Conservation (phyloP, 352 stramenopile species). For the Globisporangium irregulare region DNA sequence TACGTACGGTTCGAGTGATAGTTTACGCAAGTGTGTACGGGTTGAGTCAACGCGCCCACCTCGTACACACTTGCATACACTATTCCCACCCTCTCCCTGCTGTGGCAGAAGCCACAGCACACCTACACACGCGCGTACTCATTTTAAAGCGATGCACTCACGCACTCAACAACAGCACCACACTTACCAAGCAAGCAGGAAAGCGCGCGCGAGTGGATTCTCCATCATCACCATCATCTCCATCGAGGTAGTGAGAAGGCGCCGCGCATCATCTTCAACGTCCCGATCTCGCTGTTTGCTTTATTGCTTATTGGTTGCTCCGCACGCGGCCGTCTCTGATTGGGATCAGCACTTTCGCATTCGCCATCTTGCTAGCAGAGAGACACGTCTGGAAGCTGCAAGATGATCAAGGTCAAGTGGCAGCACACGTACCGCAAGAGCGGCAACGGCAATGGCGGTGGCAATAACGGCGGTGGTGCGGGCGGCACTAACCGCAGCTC, state of each 20-base stretch:
- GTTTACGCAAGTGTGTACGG: too few relatives aligned
- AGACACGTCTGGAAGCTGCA: not conserved
- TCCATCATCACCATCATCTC: not conserved
- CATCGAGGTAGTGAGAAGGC: not conserved
- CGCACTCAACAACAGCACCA: not conserved
- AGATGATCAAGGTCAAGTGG: constrained; percentile 77
- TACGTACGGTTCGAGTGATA: not conserved
- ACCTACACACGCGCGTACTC: not conserved
- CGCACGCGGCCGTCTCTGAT: not conserved
- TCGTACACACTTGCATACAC: not conserved
- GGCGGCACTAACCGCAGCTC: constrained; percentile 12
- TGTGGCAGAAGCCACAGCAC: not conserved
- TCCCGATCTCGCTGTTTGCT: not conserved
- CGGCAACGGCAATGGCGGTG: constrained; percentile 7
- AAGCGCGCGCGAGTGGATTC: not conserved
- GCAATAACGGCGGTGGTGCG: not conserved
- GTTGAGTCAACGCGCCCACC: not conserved
- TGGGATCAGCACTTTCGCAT: constrained; percentile 3
- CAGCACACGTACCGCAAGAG: constrained; percentile 35
- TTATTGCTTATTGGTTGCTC: not conserved
- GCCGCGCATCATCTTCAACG: not conserved
- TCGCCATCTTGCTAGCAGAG: not conserved
- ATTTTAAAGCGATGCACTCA: not conserved
- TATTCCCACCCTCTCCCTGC: not conserved
- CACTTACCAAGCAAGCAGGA: not conserved